Conservation (phyloP, 2,329 filamentous ascomycete genomes). For the Chaetomiaceae sp. region DNA sequence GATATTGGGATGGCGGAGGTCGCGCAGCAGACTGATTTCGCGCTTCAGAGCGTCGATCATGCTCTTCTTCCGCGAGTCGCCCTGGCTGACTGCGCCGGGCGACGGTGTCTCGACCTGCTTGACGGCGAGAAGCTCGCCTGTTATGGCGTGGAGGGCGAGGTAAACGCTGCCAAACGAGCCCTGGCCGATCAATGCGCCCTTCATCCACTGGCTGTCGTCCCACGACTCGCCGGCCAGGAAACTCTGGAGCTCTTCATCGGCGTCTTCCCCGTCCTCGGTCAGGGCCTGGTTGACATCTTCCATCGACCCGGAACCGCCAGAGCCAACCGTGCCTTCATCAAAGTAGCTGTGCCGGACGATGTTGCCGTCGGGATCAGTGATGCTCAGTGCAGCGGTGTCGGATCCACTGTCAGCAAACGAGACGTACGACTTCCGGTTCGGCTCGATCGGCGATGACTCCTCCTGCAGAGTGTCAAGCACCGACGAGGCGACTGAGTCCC, state of each 20-base stretch:
- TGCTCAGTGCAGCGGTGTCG: slow-evolving; percentile 64
- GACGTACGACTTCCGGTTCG: slow-evolving; percentile 90
- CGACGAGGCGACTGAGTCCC: slow-evolving; percentile 85
- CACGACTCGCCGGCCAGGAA: slow-evolving; percentile 91
- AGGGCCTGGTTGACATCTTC: slow-evolving; percentile 82
- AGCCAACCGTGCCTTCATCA: slow-evolving; percentile 61
- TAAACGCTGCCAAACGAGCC: slow-evolving; percentile 96
- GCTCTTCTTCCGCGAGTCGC: slow-evolving; percentile 87
- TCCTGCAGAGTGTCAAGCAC: slow-evolving; percentile 87
- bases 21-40: slow-evolving; percentile 89
- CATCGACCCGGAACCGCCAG: slow-evolving; percentile 64
- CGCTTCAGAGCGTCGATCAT: slow-evolving; percentile 98
- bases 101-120: slow-evolving; percentile 94
- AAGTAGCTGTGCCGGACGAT: slow-evolving; percentile 73
- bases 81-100: slow-evolving; percentile 70
- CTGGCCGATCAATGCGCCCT: slow-evolving; percentile 93
- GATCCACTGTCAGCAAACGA: slow-evolving; percentile 74
- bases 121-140: slow-evolving; percentile 93
- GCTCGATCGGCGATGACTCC: slow-evolving; percentile 61
- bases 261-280: slow-evolving; percentile 85
- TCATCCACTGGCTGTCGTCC: slow-evolving; percentile 99
- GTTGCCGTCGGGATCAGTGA: slow-evolving; percentile 74
- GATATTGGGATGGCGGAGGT: slow-evolving; percentile 93
- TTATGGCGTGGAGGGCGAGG: slow-evolving; percentile 89
- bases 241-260: slow-evolving; percentile 81